Base-by-base conservation (phyloP, 1,284 basidiomycete genomes). In the Dichomitus squalens region DNA sequence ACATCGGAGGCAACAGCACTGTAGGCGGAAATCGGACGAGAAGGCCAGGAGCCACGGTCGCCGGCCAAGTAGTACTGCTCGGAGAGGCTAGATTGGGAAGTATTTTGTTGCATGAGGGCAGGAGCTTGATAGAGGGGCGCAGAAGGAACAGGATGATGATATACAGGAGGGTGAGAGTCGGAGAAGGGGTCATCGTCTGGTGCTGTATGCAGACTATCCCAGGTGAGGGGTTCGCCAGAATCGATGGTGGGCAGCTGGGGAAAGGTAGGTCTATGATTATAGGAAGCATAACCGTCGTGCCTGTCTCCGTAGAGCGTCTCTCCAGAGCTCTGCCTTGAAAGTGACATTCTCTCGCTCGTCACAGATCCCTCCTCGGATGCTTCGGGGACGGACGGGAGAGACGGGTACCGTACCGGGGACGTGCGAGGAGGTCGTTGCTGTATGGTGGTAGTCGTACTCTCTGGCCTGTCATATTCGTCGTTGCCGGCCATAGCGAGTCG, bases 141-240 rank as follows among this genome's bases (percentile, higher is more conserved):
- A 12, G 39, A 41, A 38, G 11, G 57, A 29, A 55, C 46, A 27
- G 57, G 49, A 38, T 64, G 63, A 23, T 64, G 55, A 29, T 63
- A 59, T 33, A 59, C 53, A 2, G 56, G 57, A 7, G 53, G 48
- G 8, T 60, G 64, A 2, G 58, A 60, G 58, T 73, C 73, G 12
- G 61, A 57, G 53, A 74, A 73, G 1, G 71, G 72, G 44, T 74
- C 70, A 0, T 67, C 58, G 9, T 62, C 60, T 16, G 53, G 52
- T 11, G 55, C 51, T 23, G 25, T 35, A 40, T 63, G 57, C 4
- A 62, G 23, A 35, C 55, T 59, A 4, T 70, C 69, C 69, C 70
- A 73, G 25, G 65, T 52, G 21, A 73, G 56, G 11, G 71, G 71
- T 55, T 74, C 70, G 8, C 73, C 74, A 33, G 73, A 72, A 56